These are phyloP conservation scores for Fragilaria crotonensis DNA, from an alignment of 108 stramenopile genomes.

Conservation along the genomic window DNA sequence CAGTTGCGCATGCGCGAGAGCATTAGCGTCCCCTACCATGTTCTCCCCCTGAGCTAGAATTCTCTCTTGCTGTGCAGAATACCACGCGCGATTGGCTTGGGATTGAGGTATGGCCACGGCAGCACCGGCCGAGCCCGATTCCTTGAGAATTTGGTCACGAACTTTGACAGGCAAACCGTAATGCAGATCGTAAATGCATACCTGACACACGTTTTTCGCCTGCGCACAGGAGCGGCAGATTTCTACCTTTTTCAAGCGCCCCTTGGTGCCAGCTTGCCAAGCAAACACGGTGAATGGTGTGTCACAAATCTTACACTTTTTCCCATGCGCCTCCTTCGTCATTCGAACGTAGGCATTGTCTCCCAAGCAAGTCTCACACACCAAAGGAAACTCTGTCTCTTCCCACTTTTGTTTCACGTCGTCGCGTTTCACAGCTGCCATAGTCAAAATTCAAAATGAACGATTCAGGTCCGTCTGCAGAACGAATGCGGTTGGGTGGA, in stretches of 20 bases:
- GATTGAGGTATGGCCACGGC: conserved; percentile 75
- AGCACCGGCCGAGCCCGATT: conserved; percentile 41
- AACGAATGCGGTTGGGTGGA: too few relatives aligned
- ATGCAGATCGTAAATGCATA: conserved; percentile 96
- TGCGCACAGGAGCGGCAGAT: conserved; percentile 95
- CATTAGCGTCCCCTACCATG: conserved; percentile 39
- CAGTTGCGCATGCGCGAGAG: conserved; percentile 66
- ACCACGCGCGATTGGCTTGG: conserved; percentile 81
- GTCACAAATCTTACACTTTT: conserved; percentile 96
- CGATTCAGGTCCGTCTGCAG: too few relatives aligned
- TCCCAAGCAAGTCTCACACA: conserved; percentile 99
- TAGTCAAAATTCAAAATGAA: not conserved
- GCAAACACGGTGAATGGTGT: conserved; percentile 94
- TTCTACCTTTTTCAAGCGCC: conserved; percentile 92
- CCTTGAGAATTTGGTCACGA: conserved; percentile 84
- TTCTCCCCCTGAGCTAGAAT: conserved; percentile 63
- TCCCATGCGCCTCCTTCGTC: conserved; percentile 89
- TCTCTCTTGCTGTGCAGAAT: conserved; percentile 73
- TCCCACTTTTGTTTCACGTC: conserved; percentile 90
- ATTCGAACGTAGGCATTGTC: conserved; percentile 98
- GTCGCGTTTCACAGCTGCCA: conserved; percentile 75
- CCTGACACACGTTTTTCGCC: conserved; percentile 98
- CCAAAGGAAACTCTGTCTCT: conserved; percentile 93
- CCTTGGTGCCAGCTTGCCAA: conserved; percentile 95
- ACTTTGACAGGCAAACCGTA: conserved; percentile 94